A percentile compares a stretch with the other conserved stretches of the same genome.
These are phyloP conservation scores for Fusarium secorum DNA, from an alignment of 2,329 filamentous ascomycete genomes.

Conservation along the genomic window DNA sequence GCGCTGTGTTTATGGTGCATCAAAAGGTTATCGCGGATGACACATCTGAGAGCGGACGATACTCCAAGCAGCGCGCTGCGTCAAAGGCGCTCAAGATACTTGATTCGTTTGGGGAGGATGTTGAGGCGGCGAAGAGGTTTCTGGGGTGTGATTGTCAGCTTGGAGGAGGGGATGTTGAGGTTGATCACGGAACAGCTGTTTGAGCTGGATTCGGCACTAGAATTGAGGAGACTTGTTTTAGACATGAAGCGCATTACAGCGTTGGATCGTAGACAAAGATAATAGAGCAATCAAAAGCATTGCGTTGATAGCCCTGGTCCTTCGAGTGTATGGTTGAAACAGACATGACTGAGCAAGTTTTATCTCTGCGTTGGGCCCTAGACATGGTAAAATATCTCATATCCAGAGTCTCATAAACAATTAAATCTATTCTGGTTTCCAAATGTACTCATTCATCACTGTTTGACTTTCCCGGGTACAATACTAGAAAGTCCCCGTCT, in stretches of 20 bases:
- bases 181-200: constrained; percentile 28
- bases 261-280: background rate
- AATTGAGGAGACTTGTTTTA: background rate
- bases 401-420: accelerated
- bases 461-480: background rate
- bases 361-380: background rate
- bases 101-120: constrained; percentile 55
- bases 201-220: background rate
- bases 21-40: constrained; percentile 69
- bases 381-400: accelerated
- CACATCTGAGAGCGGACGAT: constrained; percentile 69
- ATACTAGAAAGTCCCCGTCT: constrained; percentile 31
- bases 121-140: constrained; percentile 59
- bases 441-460: accelerated
- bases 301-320: background rate
- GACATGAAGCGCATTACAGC: accelerated
- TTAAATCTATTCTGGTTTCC: accelerated
- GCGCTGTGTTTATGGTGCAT: constrained; percentile 81
- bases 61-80: constrained; percentile 75
- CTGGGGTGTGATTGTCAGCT: constrained; percentile 70
- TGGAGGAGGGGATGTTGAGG: background rate
- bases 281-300: background rate
- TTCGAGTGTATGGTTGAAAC: background rate
- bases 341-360: background rate
- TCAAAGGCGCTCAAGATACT: constrained; percentile 63